Conservation (phyloP, 1,284 basidiomycete genomes). For the Phylloporus sp. region DNA sequence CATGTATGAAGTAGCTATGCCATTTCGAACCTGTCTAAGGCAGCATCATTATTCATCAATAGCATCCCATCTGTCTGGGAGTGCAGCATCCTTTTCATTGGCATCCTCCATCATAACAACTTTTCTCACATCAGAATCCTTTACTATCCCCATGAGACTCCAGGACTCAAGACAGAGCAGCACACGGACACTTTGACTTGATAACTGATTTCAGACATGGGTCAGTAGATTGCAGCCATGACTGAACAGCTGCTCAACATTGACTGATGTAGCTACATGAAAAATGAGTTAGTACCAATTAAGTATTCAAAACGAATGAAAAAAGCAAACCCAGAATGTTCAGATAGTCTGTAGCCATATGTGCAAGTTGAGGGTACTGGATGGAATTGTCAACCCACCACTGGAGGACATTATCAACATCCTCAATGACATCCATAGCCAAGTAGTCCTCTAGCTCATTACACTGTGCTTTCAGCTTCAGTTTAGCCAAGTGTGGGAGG, state of each 20-base stretch:
- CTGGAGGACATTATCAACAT: not conserved
- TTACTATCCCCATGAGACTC: too few species aligned
- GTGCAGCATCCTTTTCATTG: not conserved
- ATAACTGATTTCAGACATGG: not conserved
- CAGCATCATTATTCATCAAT: too few species aligned
- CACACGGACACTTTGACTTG: not conserved
- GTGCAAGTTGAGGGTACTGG: not conserved
- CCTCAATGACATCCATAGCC: not conserved
- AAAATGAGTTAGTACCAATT: too few species aligned
- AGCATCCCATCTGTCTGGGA: not conserved
- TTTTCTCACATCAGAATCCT: too few species aligned
- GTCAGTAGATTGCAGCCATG: not conserved
- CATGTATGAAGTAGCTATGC: too few species aligned
- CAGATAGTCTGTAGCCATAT: constrained; percentile 1
- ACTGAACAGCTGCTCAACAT: constrained; percentile 10
- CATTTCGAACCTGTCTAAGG: too few species aligned
- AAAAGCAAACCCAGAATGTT: not conserved
- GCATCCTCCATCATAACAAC: too few species aligned
- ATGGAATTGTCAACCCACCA: not conserved
- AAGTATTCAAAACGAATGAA: too few species aligned
- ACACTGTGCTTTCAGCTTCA: not conserved
- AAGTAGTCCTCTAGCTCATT: too few species aligned
- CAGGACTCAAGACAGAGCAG: too few species aligned
- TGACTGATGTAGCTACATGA: constrained; percentile 4
- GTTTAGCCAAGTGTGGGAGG: not conserved